phyloP scores from a whole-genome alignment of 169 alveolate species.

The Plasmodium falciparum region DNA sequence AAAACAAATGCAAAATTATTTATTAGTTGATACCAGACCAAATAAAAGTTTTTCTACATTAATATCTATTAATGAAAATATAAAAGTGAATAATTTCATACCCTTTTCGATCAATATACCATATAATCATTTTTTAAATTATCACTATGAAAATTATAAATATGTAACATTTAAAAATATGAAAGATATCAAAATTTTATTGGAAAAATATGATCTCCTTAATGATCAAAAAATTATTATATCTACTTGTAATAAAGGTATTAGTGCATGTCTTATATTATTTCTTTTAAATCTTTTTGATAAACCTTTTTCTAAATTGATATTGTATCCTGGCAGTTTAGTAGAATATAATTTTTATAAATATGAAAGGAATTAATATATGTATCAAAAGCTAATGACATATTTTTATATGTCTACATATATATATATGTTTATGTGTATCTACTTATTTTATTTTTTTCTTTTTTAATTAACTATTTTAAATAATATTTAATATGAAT shows the following conservation, averaged over 20 bases:
- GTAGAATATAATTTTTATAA: slow-evolving; percentile 26
- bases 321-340: slow-evolving; percentile 38
- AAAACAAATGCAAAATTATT: slow-evolving; percentile 1
- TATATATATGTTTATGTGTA: background rate
- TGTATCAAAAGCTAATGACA: background rate
- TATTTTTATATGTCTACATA: background rate
- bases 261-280: slow-evolving; percentile 53
- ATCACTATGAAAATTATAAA: slow-evolving; percentile 32
- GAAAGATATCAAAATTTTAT: slow-evolving; percentile 21
- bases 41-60: slow-evolving; percentile 38
- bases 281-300: slow-evolving; percentile 26
- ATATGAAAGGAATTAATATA: slow-evolving; percentile 8
- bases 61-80: slow-evolving; percentile 17
- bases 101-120: slow-evolving; percentile 57
- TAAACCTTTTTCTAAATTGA: slow-evolving; percentile 37
- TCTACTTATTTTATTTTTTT: background rate
- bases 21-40: slow-evolving; percentile 43
- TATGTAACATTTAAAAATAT: slow-evolving; percentile 58
- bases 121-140: slow-evolving; percentile 37
- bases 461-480: background rate
- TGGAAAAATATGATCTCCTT: slow-evolving; percentile 35
- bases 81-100: slow-evolving; percentile 31
- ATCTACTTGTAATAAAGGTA: slow-evolving; percentile 40
- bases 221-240: slow-evolving; percentile 30
- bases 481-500: background rate